Evolutionary conservation across 2,329 filamentous ascomycete species (phyloP).

Genomic region (Ceratocystis ficicola): DNA sequence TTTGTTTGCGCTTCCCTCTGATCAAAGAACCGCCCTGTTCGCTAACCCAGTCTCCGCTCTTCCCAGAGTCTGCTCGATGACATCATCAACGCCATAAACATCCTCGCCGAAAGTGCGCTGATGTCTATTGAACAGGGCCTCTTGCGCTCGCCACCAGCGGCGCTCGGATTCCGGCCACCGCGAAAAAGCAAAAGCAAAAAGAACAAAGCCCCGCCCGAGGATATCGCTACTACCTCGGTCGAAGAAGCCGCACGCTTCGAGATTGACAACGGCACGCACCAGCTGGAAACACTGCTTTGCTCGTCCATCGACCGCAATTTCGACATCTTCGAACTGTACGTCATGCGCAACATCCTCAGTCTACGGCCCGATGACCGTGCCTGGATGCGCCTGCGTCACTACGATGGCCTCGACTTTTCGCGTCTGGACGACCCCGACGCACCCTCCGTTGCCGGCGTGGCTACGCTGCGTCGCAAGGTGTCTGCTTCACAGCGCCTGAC

Average conservation of each 20-base stretch:
- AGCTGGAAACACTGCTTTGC: constrained; percentile 70
- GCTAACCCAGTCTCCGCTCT: constrained; percentile 15
- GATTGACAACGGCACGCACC: constrained; percentile 78
- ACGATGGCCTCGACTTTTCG: constrained; percentile 52
- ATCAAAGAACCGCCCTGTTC: background rate
- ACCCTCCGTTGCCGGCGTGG: constrained; percentile 56
- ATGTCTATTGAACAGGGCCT: constrained; percentile 79
- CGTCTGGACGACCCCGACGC: constrained; percentile 12
- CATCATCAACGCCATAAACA: constrained; percentile 93
- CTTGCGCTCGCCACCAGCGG: constrained; percentile 56
- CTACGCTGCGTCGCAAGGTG: constrained; percentile 58
- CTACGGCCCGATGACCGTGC: constrained; percentile 56
- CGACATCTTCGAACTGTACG: constrained; percentile 80
- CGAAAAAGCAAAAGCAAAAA: constrained; percentile 30
- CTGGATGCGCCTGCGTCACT: constrained; percentile 76
- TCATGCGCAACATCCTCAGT: constrained; percentile 70
- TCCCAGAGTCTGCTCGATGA: constrained; percentile 82
- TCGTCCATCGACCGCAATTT: constrained; percentile 74
- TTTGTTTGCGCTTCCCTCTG: constrained; percentile 6
- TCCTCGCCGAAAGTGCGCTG: constrained; percentile 79
- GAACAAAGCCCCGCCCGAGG: background rate
- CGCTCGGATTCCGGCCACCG: constrained; percentile 63
- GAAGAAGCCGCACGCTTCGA: constrained; percentile 44
- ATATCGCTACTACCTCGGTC: constrained; percentile 25
- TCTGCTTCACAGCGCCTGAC: constrained; percentile 70